A percentile compares a stretch with the other conserved stretches of the same genome.
These are phyloP conservation scores for Martensiomyces pterosporus DNA, from an alignment of 192 early-diverging fungal species.

Conservation along the genomic window DNA sequence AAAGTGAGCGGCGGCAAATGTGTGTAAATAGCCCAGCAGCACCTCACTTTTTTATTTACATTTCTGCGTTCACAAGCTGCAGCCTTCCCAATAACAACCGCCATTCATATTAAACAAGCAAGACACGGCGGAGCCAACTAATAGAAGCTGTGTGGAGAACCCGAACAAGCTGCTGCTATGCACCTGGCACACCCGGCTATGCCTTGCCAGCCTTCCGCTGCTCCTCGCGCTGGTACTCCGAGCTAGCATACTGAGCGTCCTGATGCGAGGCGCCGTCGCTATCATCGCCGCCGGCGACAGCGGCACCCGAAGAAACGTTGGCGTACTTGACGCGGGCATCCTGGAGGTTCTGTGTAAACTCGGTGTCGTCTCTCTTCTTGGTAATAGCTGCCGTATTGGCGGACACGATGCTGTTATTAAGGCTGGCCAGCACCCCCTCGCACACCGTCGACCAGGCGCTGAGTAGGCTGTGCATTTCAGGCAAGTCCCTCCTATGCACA, in stretches of 20 bases:
- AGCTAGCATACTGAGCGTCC: constrained; percentile 40
- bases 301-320: too few relatives aligned
- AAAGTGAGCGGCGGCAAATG: too few relatives aligned
- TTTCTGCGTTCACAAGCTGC: too few relatives aligned
- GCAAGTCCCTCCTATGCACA: constrained; percentile 29
- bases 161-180: too few relatives aligned
- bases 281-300: neutral
- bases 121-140: too few relatives aligned
- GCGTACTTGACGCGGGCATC: constrained; percentile 17
- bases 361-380: constrained; percentile 12
- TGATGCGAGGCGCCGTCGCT: constrained; percentile 7
- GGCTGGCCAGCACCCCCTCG: constrained; percentile 13
- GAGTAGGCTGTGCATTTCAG: constrained; percentile 19
- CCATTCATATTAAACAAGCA: too few relatives aligned
- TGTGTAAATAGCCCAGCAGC: too few relatives aligned
- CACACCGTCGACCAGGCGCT: constrained; percentile 29
- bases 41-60: too few relatives aligned
- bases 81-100: too few relatives aligned
- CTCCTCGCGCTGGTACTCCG: constrained; percentile 38
- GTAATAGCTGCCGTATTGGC: constrained; percentile 8
- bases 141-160: too few relatives aligned
- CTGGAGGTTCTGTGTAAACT: constrained; percentile 27
- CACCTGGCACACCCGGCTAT: neutral
- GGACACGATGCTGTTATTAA: constrained; percentile 11
- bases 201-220: constrained; percentile 5